Conservation (phyloP, 1,284 basidiomycete species). For the Microbotryum lychnidis-dioicae region DNA sequence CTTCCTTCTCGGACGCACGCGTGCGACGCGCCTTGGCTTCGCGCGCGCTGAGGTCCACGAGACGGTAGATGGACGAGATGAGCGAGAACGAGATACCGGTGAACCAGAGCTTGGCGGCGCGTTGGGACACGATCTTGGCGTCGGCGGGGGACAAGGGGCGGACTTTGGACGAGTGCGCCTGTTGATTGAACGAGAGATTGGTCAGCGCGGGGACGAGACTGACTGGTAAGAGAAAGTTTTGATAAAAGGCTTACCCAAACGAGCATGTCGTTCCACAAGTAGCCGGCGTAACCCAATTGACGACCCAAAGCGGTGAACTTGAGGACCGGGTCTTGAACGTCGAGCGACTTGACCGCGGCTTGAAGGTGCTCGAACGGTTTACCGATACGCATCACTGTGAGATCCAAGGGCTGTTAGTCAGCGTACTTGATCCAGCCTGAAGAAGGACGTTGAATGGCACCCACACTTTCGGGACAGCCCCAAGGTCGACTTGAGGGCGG, state of each 20-base stretch:
- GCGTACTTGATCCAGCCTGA: not conserved
- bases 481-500: constrained; percentile 43
- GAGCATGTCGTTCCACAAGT: constrained; percentile 70
- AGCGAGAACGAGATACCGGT: constrained; percentile 55
- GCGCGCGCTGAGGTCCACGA: constrained; percentile 23
- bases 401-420: not conserved
- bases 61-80: constrained; percentile 31
- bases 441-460: constrained; percentile 11
- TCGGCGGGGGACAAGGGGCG: constrained; percentile 35
- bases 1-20: constrained; percentile 49
- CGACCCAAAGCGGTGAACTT: constrained; percentile 71
- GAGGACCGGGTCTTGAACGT: constrained; percentile 52
- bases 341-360: constrained; percentile 64
- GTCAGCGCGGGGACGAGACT: constrained; percentile 47
- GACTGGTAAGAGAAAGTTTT: constrained; percentile 44
- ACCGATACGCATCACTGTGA: constrained; percentile 79
- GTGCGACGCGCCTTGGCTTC: constrained; percentile 25
- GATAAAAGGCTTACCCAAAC: constrained; percentile 61
- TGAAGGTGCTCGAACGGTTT: constrained; percentile 94
- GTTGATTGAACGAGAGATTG: constrained; percentile 11
- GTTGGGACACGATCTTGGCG: constrained; percentile 54
- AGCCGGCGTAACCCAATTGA: constrained; percentile 86
- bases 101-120: constrained; percentile 83
- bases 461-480: constrained; percentile 43
- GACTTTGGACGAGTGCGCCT: constrained; percentile 51